Percentiles rank a stretch among this genome's conserved stretches.
Evolutionary conservation across 768 basidiomycete species (phyloP).

Genomic region (Saitozyma sp.): DNA sequence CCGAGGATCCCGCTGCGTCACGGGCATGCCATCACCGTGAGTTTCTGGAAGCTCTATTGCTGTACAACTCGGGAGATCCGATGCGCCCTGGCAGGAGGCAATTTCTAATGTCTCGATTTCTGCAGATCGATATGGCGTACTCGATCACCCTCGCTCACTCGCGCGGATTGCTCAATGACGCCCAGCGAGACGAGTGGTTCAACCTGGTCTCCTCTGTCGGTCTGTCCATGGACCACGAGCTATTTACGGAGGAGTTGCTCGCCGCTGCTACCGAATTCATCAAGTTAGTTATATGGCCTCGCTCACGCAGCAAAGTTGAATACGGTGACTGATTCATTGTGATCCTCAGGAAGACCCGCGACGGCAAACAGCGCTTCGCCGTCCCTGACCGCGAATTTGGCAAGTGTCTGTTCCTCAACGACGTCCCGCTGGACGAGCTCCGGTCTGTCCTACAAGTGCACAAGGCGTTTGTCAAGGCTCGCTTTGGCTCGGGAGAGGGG

Average conservation of each 20-base stretch:
- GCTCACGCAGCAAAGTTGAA: too few species aligned
- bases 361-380: slow-evolving; percentile 52
- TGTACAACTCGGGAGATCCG: neutral
- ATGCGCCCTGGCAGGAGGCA: neutral
- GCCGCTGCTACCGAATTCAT: slow-evolving; percentile 51
- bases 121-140: slow-evolving; percentile 54
- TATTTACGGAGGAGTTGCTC: slow-evolving; percentile 49
- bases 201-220: slow-evolving; percentile 48
- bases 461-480: slow-evolving; percentile 48
- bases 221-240: slow-evolving; percentile 52
- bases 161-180: slow-evolving; percentile 50
- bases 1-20: slow-evolving; percentile 52
- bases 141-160: slow-evolving; percentile 52
- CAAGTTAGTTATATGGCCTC: too few species aligned
- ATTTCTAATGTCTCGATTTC: too few species aligned
- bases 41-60: too few species aligned
- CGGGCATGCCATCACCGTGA: slow-evolving; percentile 50
- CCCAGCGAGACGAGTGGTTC: slow-evolving; percentile 52
- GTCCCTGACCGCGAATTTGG: slow-evolving; percentile 51
- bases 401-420: slow-evolving; percentile 53
- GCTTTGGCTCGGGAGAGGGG: slow-evolving; percentile 47
- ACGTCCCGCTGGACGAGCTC: slow-evolving; percentile 51
- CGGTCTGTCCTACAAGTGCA: slow-evolving; percentile 44
- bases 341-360: slow-evolving; percentile 49
- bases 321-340: too few species aligned